phyloP scores from a whole-genome alignment of 179 eudicot genomes.

The Silene coronaria region DNA sequence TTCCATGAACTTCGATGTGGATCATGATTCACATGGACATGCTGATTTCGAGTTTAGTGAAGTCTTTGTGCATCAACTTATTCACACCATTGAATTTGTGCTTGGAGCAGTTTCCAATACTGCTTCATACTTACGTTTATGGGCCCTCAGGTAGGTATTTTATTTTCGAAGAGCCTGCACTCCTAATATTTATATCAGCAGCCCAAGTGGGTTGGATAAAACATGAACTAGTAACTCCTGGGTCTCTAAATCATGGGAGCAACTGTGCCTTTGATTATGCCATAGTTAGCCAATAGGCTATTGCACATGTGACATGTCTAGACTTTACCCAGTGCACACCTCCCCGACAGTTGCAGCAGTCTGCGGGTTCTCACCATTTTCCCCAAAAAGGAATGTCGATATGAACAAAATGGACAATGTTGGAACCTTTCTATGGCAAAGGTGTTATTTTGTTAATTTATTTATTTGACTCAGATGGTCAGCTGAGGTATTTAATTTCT shows the following conservation, averaged over 20 bases:
- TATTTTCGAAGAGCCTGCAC: neutral
- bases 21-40: conserved; percentile 49
- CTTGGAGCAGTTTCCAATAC: conserved; percentile 83
- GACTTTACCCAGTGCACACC: neutral
- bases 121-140: conserved; percentile 70
- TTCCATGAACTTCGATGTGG: conserved; percentile 43
- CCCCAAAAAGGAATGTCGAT: neutral
- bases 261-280: neutral
- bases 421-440: neutral
- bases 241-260: neutral
- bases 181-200: neutral
- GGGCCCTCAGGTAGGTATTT: conserved; percentile 68
- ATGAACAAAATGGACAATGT: conserved; percentile 3
- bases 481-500: neutral
- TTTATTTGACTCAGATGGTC: neutral
- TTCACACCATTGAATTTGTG: conserved; percentile 76
- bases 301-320: neutral
- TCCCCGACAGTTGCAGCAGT: neutral
- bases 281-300: neutral
- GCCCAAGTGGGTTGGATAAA: neutral
- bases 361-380: neutral
- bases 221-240: neutral
- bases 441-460: neutral
- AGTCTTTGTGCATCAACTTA: conserved; percentile 69
- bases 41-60: conserved; percentile 70